Evolutionary conservation across 345 rosid genomes (phyloP).

Genomic region (Gossypium longicalyx): DNA sequence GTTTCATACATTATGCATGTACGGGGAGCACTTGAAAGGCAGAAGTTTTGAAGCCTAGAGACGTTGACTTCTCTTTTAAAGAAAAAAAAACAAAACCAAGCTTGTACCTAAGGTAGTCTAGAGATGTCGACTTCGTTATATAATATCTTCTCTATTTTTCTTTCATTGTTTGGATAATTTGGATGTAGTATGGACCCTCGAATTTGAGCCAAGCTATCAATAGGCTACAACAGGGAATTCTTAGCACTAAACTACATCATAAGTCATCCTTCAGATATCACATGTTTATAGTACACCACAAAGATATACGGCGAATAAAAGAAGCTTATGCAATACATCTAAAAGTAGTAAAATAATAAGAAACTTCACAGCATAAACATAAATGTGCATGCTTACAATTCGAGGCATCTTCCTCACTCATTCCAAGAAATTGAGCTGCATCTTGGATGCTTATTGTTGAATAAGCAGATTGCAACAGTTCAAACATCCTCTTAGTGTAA

Average conservation of each 20-base stretch:
- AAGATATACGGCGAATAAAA: neutral
- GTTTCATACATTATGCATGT: neutral
- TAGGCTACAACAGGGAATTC: conserved; percentile 83
- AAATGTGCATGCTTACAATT: conserved; percentile 49
- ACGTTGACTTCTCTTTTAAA: neutral
- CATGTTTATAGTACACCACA: neutral
- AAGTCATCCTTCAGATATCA: neutral
- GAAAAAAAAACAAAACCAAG: no score
- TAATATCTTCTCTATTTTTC: neutral
- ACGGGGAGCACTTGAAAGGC: conserved; percentile 5
- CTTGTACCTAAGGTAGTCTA: neutral
- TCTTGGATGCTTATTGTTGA: conserved; percentile 70
- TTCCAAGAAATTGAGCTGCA: conserved; percentile 78
- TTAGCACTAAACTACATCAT: conserved; percentile 45
- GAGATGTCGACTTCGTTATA: neutral
- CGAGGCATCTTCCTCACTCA: conserved; percentile 72
- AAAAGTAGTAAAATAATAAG: neutral
- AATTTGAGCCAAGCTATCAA: conserved; percentile 91
- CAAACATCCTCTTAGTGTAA: conserved; percentile 77
- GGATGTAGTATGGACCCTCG: conserved; percentile 56
- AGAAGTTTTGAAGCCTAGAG: neutral
- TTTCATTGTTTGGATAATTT: neutral
- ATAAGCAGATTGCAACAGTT: conserved; percentile 74
- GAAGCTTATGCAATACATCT: neutral
- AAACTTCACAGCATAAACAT: neutral